Evolutionary conservation across 148 eudicot genomes (phyloP), one percentile per base, ranked within the genome.

Genomic region (Polygonum maritimum): DNA sequence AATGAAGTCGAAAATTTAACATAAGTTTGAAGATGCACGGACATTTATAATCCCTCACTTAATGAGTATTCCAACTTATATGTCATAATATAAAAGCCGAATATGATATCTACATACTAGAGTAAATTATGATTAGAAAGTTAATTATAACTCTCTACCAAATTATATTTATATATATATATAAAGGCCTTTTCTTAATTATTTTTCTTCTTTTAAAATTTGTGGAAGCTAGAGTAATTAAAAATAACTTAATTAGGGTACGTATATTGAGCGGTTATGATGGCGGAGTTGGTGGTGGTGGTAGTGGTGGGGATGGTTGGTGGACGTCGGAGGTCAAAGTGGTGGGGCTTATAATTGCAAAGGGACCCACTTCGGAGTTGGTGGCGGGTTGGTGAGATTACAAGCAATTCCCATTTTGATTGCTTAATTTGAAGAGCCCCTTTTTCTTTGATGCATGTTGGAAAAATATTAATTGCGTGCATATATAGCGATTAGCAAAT

Each of bases 261-360:
- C 31, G 31, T 26, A 48, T 65, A 78, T 80, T 78, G 84, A 49
- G 80, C 67, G 73, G 79, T 78, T 55, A 76, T 71, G 41, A 76
- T 47, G 78, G 78, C 71, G 78, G 71, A 41, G 16, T 76, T 62
- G 49, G 44, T 26, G 51, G 57, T 2, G 78, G 39, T 40, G 40
- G 52, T 15, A 26, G 31, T 26, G 31, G 31, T 26, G 31, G 74
- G 71, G 44, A 60, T 65, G 39, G 78, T 38, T 19, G 22, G 74
- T 76, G 78, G 78, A 2, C 3, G 39, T 3, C 40, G 69, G 40
- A 33, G 69, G 39, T 63, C 40, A 33, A 63, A 63, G 8, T 13
- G 14, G 69, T 13, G 40, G 39, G 69, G 26, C 63, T 22, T 7
- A 55, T 7, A 19, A 54, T 6, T 18, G 19, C 31, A 10, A 57